Conservation (phyloP, 495 filamentous ascomycete genomes). For the Aspergillus asperescens region DNA sequence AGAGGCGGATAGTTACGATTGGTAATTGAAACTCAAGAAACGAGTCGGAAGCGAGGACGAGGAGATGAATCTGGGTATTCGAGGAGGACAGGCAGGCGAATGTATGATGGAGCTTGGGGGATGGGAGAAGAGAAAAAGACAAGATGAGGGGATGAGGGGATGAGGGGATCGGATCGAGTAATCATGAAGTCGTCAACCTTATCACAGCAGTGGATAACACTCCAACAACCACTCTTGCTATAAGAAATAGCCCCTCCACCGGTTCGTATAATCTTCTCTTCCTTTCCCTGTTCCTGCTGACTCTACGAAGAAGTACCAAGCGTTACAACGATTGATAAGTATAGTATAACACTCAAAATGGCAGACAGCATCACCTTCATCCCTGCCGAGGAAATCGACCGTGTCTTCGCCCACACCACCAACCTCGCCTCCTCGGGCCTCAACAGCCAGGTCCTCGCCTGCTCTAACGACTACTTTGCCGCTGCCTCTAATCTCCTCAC, state of each 20-base stretch:
- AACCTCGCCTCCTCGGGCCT: slow-evolving; percentile 74
- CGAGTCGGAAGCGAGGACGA: slow-evolving; percentile 7
- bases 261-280: not conserved
- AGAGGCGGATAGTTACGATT: slow-evolving; percentile 6
- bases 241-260: too few species aligned
- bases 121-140: not conserved
- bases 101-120: not conserved
- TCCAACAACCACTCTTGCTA: too few species aligned
- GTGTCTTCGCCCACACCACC: slow-evolving; percentile 55
- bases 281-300: not conserved
- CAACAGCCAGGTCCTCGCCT: slow-evolving; percentile 66
- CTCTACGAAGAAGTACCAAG: too few species aligned
- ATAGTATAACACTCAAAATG: not conserved
- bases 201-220: slow-evolving; percentile 1
- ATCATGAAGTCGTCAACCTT: slow-evolving; percentile 1
- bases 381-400: slow-evolving; percentile 58
- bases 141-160: slow-evolving; percentile 7
- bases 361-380: slow-evolving; percentile 27
- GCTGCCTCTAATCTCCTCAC: slow-evolving; percentile 74
- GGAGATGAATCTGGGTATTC: slow-evolving; percentile 17
- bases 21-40: slow-evolving; percentile 2
- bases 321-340: not conserved
- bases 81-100: not conserved
- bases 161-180: slow-evolving; percentile 19
- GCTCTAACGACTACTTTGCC: slow-evolving; percentile 88